Conservation (phyloP, 345 rosid genomes). For the Brassica rapa region DNA sequence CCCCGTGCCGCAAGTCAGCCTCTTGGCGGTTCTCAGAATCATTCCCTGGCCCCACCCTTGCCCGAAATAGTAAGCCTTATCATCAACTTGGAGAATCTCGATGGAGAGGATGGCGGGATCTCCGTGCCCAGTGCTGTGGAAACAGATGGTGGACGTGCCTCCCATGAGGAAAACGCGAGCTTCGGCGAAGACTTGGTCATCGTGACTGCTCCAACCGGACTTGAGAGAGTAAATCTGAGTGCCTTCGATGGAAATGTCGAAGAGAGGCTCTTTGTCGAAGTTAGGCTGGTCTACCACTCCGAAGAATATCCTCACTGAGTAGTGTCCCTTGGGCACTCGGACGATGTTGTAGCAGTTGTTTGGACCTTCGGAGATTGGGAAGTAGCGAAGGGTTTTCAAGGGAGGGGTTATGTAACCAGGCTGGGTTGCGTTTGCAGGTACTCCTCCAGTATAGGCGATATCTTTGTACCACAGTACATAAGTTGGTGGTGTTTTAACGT, state of each 20-base stretch:
- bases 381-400: conserved; percentile 74
- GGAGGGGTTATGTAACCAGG: conserved; percentile 72
- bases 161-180: conserved; percentile 67
- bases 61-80: conserved; percentile 68
- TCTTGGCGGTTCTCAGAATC: conserved; percentile 69
- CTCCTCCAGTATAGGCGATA: conserved; percentile 89
- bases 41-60: conserved; percentile 53
- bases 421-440: conserved; percentile 61
- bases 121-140: conserved; percentile 98
- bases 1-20: conserved; percentile 80
- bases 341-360: conserved; percentile 81
- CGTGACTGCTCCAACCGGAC: conserved; percentile 84
- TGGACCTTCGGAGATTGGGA: conserved; percentile 88
- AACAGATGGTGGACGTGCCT: conserved; percentile 76
- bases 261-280: conserved; percentile 74
- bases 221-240: conserved; percentile 74
- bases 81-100: conserved; percentile 90
- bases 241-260: conserved; percentile 88
- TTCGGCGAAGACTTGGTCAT: conserved; percentile 82
- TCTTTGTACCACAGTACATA: conserved; percentile 89
- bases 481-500: conserved; percentile 66
- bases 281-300: conserved; percentile 51
- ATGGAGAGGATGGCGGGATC: conserved; percentile 86
- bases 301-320: conserved; percentile 79
- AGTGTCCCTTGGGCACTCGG: conserved; percentile 76